Conservation (phyloP, 805 yeast species). For the Suhomyces faveliae region DNA sequence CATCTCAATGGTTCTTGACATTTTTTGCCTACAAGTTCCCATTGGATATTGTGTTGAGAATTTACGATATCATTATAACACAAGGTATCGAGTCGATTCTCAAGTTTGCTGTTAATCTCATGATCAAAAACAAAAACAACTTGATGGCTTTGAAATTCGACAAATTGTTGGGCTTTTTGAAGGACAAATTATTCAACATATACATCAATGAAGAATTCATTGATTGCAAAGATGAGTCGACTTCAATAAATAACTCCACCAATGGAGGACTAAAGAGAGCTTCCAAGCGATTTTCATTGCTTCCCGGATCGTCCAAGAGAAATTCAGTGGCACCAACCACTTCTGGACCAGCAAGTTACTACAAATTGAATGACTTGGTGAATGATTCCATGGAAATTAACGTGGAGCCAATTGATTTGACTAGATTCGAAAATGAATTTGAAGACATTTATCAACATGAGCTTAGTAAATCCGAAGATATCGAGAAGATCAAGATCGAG, state of each 20-base stretch:
- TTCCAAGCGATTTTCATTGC: constrained; percentile 20
- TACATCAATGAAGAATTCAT: constrained; percentile 50
- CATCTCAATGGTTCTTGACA: constrained; percentile 96
- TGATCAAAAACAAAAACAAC: constrained; percentile 63
- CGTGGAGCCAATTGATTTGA: constrained; percentile 69
- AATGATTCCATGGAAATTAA: constrained; percentile 72
- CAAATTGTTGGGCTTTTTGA: constrained; percentile 68
- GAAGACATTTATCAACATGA: constrained; percentile 70
- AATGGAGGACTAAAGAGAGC: constrained; percentile 14
- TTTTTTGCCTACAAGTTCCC: constrained; percentile 95
- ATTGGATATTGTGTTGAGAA: constrained; percentile 77
- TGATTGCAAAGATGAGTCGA: constrained; percentile 12
- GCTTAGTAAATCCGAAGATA: constrained; percentile 59
- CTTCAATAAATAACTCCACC: neutral
- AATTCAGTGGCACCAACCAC: constrained; percentile 12
- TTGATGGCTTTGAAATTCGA: constrained; percentile 71
- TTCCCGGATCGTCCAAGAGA: constrained; percentile 23
- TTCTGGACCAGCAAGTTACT: constrained; percentile 27
- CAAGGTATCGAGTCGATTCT: constrained; percentile 89
- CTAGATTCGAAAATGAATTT: constrained; percentile 71
- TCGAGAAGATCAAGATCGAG: constrained; percentile 54
- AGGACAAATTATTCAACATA: constrained; percentile 72
- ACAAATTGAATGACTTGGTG: constrained; percentile 73
- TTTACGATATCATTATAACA: constrained; percentile 82
- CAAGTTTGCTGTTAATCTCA: constrained; percentile 78